Base-by-base conservation (phyloP, 805 yeast species). In the Lachancea cidri region DNA sequence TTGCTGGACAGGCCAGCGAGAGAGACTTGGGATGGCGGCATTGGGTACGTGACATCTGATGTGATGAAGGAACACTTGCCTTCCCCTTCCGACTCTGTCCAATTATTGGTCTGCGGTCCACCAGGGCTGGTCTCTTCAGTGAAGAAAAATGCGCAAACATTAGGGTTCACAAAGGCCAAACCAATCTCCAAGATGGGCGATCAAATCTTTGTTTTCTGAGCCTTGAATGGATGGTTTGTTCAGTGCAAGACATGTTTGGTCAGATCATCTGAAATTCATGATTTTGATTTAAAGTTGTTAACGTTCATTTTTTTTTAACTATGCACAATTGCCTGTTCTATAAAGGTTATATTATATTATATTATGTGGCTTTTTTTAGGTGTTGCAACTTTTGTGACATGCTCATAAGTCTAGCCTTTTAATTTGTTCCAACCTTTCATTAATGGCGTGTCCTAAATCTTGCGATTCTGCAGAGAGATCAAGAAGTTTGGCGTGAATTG, bases 111-210 rank as follows among this genome's bases (percentile, higher is more conserved):
- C 42, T 89, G 97, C 68, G 98, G 96, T 34, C 97, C 97, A 36
- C 94, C 95, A 46, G 88, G 91, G 47, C 85, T 89, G 96, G 79
- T 83, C 35, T 74, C 85, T 45, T 83, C 89, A 45, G 74, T 86
- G 62, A 89, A 87, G 72, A 86, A 79, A 68, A 83, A 81, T 42
- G 86, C 91, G 32, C 74, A 74, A 18, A 67, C 67, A 33, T 72
- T 88, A 52, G 96, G 96, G 13, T 89, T 66, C 65, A 74, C 74
- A 38, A 87, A 87, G 73, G 87, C 96, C 37, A 83, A 79, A 66
- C 93, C 95, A 4, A 85, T 89, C 34, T 81, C 94, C 35, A 87
- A 88, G 66, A 75, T 86, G 60, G 94, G 86, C 44, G 96, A 89
- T 67, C 91, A 86, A 69, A 83, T 87, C 29, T 89, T 88, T 67